Evolutionary conservation across 805 yeast species (phyloP), one percentile per base, ranked within the genome.

Genomic region (Yarrowia keelungensis): DNA sequence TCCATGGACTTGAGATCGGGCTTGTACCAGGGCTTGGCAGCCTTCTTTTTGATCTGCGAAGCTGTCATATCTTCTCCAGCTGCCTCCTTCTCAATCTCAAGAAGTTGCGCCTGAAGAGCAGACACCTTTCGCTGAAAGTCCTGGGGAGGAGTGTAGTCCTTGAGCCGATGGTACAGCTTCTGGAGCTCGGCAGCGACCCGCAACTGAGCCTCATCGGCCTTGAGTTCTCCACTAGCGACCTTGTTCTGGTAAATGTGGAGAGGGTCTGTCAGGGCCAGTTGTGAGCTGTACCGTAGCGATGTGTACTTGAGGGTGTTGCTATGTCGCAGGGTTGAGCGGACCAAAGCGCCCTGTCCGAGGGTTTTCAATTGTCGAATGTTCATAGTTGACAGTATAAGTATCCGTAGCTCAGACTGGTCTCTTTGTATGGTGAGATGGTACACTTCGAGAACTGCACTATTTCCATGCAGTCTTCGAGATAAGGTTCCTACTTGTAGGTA

Each of bases 121-220:
- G 84, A 82, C 69, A 85, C 81, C 70, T 79, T 79, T 47, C 84
- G 79, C 56, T 76, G 77, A 16, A 81, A 79, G 46, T 84, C 84
- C 35, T 79, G 81, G 4, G 86, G 82, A 0, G 92, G 91, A 3
- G 72, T 73, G 75, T 89, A 89, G 73, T 87, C 89, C 45, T 83
- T 80, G 15, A 88, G 83, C 12, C 89, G 78, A 69, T 81, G 79
- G 73, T 87, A 88, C 14, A 87, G 77, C 72, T 83, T 86, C 71
- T 86, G 92, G 71, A 87, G 83, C 43, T 86, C 89, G 41, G 84
- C 82, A 73, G 87, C 89, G 1, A 85, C 86, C 46, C 91, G 78
- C n/a, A 85, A 77, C 74, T 86, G 93, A n/a, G 80, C 79, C 26
- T 81, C 84, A 73, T 89, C 92, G 35, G 81, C 81, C 64, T 81